Evolutionary conservation across 805 yeast species (phyloP).

Genomic region (Komagataella kurtzmanii): DNA sequence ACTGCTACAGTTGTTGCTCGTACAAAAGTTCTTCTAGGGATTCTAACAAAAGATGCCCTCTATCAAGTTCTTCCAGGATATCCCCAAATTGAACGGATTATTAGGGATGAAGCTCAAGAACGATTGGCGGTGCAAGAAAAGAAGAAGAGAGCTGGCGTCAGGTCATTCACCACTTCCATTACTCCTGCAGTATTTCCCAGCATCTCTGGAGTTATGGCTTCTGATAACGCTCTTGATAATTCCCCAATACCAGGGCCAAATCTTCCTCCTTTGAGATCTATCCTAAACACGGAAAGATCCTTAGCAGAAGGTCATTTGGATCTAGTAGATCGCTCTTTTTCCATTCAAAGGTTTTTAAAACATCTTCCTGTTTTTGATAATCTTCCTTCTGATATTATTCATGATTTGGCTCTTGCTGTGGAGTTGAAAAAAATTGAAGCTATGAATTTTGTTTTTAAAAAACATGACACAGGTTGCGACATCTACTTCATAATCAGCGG

Average conservation of each 20-base stretch:
- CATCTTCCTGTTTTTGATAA: constrained; percentile 44
- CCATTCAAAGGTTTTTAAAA: constrained; percentile 43
- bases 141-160: constrained; percentile 30
- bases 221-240: constrained; percentile 17
- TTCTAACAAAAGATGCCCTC: constrained; percentile 50
- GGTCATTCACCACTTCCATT: constrained; percentile 10
- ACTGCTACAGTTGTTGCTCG: constrained; percentile 70
- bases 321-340: constrained; percentile 6
- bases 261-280: constrained; percentile 17
- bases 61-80: constrained; percentile 44
- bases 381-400: constrained; percentile 45
- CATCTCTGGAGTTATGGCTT: constrained; percentile 10
- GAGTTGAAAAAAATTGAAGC: constrained; percentile 41
- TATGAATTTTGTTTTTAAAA: constrained; percentile 45
- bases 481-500: constrained; percentile 58
- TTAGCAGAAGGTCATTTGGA: neutral
- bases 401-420: constrained; percentile 48
- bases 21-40: constrained; percentile 53
- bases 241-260: constrained; percentile 26
- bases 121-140: constrained; percentile 60
- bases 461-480: constrained; percentile 49
- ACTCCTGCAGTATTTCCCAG: neutral
- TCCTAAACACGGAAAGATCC: constrained; percentile 1
- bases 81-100: constrained; percentile 53
- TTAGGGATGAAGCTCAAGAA: constrained; percentile 72